A percentile compares a stretch with the other conserved stretches of the same genome.
Evolutionary conservation across 1,139 yeast genomes (phyloP).

Genomic region (Debaryomyces sp.): DNA sequence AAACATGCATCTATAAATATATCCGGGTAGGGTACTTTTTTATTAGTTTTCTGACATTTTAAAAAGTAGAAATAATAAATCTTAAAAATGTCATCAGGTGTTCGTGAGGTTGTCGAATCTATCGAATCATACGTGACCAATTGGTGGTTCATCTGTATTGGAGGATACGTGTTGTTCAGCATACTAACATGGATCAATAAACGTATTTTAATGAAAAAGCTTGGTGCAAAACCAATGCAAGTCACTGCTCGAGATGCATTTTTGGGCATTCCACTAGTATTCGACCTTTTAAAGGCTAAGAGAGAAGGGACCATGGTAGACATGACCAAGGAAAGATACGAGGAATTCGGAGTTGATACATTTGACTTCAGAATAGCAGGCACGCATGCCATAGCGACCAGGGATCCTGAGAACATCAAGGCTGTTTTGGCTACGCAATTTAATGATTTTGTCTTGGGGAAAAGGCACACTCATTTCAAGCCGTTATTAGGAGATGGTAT

Average conservation of each 20-base stretch:
- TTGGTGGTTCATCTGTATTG: not conserved
- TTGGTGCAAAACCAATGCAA: conserved; percentile 23
- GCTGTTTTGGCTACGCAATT: conserved; percentile 49
- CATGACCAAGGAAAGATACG: conserved; percentile 19
- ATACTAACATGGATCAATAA: not conserved
- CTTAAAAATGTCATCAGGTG: not conserved
- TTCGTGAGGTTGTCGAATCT: not conserved
- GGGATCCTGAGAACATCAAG: conserved; percentile 43
- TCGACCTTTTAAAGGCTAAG: conserved; percentile 17
- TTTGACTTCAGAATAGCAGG: conserved; percentile 23
- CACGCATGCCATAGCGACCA: conserved; percentile 25
- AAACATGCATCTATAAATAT: not conserved
- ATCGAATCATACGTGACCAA: not conserved
- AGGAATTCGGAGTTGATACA: conserved; percentile 3
- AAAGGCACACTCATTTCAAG: conserved; percentile 42
- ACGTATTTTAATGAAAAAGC: conserved; percentile 12
- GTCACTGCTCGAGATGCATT: conserved; percentile 17
- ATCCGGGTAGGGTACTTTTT: not conserved
- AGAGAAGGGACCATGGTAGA: conserved; percentile 28
- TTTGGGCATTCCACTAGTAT: conserved; percentile 26
- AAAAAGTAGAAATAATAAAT: too few relatives aligned
- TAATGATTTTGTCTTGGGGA: conserved; percentile 55
- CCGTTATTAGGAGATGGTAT: conserved; percentile 60
- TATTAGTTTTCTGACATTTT: too few relatives aligned
- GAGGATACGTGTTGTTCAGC: not conserved